Percentiles rank a stretch among this genome's conserved stretches.
These are phyloP conservation scores for Coleophoma crateriformis DNA, from an alignment of 2,329 filamentous ascomycete species.

Conservation along the genomic window DNA sequence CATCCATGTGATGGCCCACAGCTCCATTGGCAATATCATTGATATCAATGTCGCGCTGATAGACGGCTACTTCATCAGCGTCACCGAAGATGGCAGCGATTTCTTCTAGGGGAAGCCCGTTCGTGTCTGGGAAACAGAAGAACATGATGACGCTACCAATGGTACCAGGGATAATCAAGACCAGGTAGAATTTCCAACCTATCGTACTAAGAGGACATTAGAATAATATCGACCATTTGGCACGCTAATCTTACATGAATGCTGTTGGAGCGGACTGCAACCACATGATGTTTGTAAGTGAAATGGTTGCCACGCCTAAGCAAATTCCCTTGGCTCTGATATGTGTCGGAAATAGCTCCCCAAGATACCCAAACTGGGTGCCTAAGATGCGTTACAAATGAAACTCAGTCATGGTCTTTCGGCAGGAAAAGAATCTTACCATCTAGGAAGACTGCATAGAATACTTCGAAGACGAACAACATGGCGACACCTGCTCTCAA, in stretches of 20 bases:
- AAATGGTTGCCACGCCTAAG: not conserved
- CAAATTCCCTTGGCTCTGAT: constrained; percentile 4
- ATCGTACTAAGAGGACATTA: not conserved
- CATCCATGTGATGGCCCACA: not conserved
- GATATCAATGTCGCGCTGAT: not conserved
- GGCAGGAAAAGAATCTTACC: too few species aligned
- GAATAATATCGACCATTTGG: not conserved
- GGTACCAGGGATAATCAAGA: not conserved
- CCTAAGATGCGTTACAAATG: not conserved
- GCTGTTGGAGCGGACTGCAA: not conserved
- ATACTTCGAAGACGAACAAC: constrained; percentile 1
- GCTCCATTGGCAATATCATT: not conserved
- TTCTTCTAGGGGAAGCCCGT: constrained; percentile 56
- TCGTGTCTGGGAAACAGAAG: constrained; percentile 60
- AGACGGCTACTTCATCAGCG: not conserved
- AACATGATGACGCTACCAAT: constrained; percentile 42
- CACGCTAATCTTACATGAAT: not conserved
- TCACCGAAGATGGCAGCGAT: constrained; percentile 34
- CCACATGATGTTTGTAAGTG: not conserved
- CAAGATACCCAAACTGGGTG: not conserved
- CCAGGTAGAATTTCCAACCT: constrained; percentile 4
- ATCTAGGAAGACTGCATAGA: not conserved
- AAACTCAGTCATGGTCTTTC: too few species aligned
- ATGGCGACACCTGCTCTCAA: constrained; percentile 1
- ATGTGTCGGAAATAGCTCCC: constrained; percentile 7